phyloP scores from a whole-genome alignment of 2,329 filamentous ascomycete genomes.

The Clonostachys rhizophaga region DNA sequence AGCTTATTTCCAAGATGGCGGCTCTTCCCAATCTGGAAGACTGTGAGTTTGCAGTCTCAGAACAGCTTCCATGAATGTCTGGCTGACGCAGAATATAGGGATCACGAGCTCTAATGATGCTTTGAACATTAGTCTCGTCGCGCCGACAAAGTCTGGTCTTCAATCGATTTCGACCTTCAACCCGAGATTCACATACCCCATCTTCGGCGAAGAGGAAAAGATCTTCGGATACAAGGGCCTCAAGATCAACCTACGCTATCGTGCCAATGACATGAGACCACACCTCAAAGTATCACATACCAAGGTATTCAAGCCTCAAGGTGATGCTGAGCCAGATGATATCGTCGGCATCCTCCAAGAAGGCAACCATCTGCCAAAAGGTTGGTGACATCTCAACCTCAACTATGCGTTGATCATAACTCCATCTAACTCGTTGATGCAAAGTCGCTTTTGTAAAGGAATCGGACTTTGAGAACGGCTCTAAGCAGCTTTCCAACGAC shows the following conservation, averaged over 20 bases:
- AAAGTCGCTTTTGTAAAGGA: conserved; percentile 63
- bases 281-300: conserved; percentile 66
- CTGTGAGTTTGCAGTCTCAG: conserved; percentile 15
- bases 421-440: background rate
- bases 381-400: conserved; percentile 24
- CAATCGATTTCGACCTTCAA: conserved; percentile 67
- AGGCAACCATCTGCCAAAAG: conserved; percentile 63
- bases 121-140: conserved; percentile 55
- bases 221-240: conserved; percentile 89
- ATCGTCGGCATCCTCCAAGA: conserved; percentile 58
- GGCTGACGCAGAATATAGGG: conserved; percentile 33
- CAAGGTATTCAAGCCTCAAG: conserved; percentile 66
- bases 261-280: conserved; percentile 71
- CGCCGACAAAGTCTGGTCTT: conserved; percentile 39
- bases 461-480: conserved; percentile 54
- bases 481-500: conserved; percentile 35
- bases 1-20: conserved; percentile 15
- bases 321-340: conserved; percentile 65
- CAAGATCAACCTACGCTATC: conserved; percentile 66
- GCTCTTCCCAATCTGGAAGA: conserved; percentile 20
- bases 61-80: conserved; percentile 5
- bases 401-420: conserved; percentile 6
- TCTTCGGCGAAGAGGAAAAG: conserved; percentile 89
- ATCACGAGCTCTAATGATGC: conserved; percentile 57
- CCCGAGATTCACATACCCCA: conserved; percentile 83